Evolutionary conservation across 805 yeast genomes (phyloP), one percentile per base, ranked within the genome.

Genomic region (Starmerella sp.): DNA sequence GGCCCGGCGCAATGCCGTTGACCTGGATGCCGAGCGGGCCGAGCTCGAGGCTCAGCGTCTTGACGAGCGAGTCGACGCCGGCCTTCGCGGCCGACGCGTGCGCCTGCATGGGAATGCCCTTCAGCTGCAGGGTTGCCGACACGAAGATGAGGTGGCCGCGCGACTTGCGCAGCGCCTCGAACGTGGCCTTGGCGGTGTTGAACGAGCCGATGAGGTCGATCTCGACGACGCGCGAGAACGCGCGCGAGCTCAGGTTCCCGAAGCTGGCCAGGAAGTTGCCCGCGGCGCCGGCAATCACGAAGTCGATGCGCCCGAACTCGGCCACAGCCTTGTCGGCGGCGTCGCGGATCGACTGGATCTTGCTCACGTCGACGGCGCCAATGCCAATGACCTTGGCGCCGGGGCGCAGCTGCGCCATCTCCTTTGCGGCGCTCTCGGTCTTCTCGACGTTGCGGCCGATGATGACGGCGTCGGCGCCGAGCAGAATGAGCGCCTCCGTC

Each of bases 51-150:
- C 96, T 95, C 56, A 90, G 70, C 1, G 89, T 83, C 60, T 84
- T 82, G 31, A 87, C 80, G 38, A 90, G 73, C 3, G 96, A 95
- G 67, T 91, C 97, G 43, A 91, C 77, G 30, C 96, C 97, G 1
- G 97, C 96, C 70, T 91, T 91, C 3, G 97, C 97, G 0, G 97
- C 96, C 6, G 90, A 84, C 3, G 89, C 96, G 65, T 91, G 97
- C 6, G 81, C 64, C 70, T 91, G 97, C 72, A 84, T 81, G 13
- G 96, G 95, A 32, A 85, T 80, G 10, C 97, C 97, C 63, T 81
- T 78, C 69, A 86, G 86, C 70, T 91, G 97, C 57, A 91, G 76
- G 2, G 97, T 90, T 2, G 97, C 95, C 49, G 90, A 79, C 17
- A 91, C 86, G 63, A 90, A 88, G 11, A 90, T 61, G 14, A 87